Evolutionary conservation across 495 filamentous ascomycete species (phyloP), one percentile per base, ranked within the genome.

Genomic region (Aspergillus olivimuriae): DNA sequence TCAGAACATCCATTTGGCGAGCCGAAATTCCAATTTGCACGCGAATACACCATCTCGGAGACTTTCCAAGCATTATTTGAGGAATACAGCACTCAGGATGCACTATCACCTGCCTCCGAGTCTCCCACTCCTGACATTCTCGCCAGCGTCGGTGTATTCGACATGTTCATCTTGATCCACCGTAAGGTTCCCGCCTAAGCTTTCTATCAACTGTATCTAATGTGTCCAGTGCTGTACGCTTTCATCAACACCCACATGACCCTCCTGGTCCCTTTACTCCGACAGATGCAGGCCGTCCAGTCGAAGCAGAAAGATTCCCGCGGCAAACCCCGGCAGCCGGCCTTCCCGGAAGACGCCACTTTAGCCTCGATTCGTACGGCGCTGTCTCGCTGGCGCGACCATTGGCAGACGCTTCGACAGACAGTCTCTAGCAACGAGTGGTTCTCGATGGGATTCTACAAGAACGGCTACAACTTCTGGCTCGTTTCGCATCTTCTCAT

Each of bases 231-330:
- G 7, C 45, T 73, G 1, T 70, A 63, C 34, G 53, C 66, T n/a
- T 73, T 66, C 37, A 73, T 70, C 32, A 68, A 70, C 40, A 58
- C 62, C 2, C 67, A 71, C 39, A 70, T 73, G 67, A 61, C 68
- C 2, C 53, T 68, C 16, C 47, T 70, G 9, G 61, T 60, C 2
- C 55, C 66, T 9, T 24, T 61, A 4, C 57, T 63, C 33, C 51
- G 51, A 9, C 45, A 34, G 36, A 18, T 22, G 19, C 50, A 39
- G 24, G 26, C 39, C 14, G 39, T 40, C 1, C 36, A 43, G 22
- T 8, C 44, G n/a, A 14, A 37, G 15, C 15, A 17, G 28, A 4
- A 23, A 4, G 15, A 19, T 20, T 21, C 17, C 15, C 16, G 12
- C 4, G 14, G 37, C n/a, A 55, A 43, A 34, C 37, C 43, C 31